phyloP scores from a whole-genome alignment of 352 stramenopile genomes.

The Phytophthora crassamura region DNA sequence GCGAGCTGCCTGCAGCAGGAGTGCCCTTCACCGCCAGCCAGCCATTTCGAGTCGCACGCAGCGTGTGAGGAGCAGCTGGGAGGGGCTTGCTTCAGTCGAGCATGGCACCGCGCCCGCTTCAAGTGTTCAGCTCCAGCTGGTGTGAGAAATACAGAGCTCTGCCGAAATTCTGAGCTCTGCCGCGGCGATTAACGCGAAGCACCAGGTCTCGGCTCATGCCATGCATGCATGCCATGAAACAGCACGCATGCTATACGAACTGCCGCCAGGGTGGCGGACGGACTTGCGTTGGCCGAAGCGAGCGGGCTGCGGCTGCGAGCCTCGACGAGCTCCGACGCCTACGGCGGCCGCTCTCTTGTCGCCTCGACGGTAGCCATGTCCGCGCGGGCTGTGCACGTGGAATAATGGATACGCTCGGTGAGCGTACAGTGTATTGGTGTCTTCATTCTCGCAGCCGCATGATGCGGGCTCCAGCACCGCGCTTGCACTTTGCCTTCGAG shows the following conservation, averaged over 20 bases:
- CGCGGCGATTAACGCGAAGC: constrained; percentile 25
- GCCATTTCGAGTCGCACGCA: not conserved
- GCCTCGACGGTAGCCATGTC: constrained; percentile 14
- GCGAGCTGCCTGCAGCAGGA: too few species aligned
- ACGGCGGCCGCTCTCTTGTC: constrained; percentile 23
- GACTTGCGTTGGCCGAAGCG: not conserved
- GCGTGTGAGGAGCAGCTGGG: not conserved
- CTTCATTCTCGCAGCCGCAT: constrained; percentile 36
- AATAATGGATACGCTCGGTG: constrained; percentile 39
- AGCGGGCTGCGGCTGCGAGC: not conserved
- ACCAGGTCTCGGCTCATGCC: constrained; percentile 12
- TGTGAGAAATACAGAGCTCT: constrained; percentile 22
- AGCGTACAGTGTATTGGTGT: too few species aligned
- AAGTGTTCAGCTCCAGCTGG: constrained; percentile 25
- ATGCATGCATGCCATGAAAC: constrained; percentile 22
- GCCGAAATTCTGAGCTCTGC: too few species aligned
- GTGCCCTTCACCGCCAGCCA: not conserved
- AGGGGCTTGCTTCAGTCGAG: not conserved
- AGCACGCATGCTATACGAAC: constrained; percentile 23
- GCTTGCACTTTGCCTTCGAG: constrained; percentile 36
- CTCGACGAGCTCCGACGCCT: constrained; percentile 22
- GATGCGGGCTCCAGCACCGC: constrained; percentile 2
- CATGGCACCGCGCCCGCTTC: constrained; percentile 23
- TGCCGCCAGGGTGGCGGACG: constrained; percentile 4
- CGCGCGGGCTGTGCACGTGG: constrained; percentile 23